Evolutionary conservation across 495 filamentous ascomycete species (phyloP).

Genomic region (Lepraria neglecta): DNA sequence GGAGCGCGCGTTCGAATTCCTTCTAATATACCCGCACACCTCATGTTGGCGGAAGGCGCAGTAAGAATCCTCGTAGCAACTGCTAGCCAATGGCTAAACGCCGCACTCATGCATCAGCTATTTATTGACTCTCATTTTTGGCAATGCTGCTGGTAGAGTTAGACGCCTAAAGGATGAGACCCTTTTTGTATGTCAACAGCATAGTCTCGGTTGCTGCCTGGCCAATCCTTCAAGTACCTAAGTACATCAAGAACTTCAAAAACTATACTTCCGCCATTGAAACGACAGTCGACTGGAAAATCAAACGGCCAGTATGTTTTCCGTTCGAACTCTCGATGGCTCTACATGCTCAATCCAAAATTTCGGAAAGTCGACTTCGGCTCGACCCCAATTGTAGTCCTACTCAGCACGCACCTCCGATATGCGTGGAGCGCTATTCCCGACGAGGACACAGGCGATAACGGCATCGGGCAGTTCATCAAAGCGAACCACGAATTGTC

Average conservation of each 20-base stretch:
- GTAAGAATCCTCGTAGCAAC: no score
- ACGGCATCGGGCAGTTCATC: neutral
- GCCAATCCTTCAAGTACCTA: neutral
- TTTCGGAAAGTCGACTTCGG: neutral
- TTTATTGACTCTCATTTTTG: no score
- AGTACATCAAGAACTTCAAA: neutral
- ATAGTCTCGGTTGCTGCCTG: neutral
- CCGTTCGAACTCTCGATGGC: neutral
- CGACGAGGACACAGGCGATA: no score
- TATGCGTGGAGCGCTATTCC: neutral
- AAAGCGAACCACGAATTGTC: neutral
- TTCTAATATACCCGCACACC: no score
- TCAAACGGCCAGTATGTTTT: neutral
- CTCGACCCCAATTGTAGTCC: neutral
- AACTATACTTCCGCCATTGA: neutral
- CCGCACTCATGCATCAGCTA: no score
- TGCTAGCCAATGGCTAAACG: no score
- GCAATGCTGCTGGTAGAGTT: no score
- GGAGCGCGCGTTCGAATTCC: no score
- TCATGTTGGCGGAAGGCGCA: no score
- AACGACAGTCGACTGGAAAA: neutral
- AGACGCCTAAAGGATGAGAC: neutral
- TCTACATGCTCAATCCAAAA: neutral
- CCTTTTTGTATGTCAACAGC: neutral
- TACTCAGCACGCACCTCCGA: slow-evolving; percentile 2